These are phyloP conservation scores for Penicillium antarcticum DNA, from an alignment of 495 filamentous ascomycete genomes.

Conservation along the genomic window DNA sequence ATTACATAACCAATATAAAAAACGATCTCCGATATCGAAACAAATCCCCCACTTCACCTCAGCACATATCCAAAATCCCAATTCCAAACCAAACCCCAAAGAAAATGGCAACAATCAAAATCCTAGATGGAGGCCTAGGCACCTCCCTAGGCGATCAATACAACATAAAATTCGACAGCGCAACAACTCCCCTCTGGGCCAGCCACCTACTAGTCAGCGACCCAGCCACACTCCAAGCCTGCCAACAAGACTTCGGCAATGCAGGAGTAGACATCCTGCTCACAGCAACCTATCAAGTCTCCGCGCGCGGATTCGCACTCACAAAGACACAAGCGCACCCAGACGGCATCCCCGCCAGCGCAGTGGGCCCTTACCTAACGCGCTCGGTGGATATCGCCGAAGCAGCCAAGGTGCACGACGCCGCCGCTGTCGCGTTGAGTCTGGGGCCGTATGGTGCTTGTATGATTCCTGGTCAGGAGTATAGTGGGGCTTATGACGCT, in stretches of 20 bases:
- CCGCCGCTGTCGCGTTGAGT: constrained; percentile 42
- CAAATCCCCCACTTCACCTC: constrained; percentile 5
- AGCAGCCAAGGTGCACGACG: constrained; percentile 19
- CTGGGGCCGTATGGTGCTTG: constrained; percentile 64
- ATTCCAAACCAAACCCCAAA: no score
- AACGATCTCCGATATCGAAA: no score
- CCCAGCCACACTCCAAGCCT: constrained; percentile 44
- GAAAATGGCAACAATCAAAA: constrained; percentile 31
- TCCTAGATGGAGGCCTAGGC: constrained; percentile 66
- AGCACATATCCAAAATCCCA: background rate
- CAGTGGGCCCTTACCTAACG: constrained; percentile 20
- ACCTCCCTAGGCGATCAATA: constrained; percentile 60
- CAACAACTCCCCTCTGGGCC: constrained; percentile 60
- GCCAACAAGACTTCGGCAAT: constrained; percentile 50
- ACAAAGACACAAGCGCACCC: constrained; percentile 26
- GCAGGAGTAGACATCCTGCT: constrained; percentile 58
- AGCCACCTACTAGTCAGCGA: constrained; percentile 55
- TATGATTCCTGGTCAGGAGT: constrained; percentile 62
- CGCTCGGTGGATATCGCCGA: constrained; percentile 33
- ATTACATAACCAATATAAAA: no score
- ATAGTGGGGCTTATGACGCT: constrained; percentile 55
- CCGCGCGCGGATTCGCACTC: constrained; percentile 47
- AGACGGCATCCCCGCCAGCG: constrained; percentile 21
- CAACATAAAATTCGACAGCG: constrained; percentile 39
- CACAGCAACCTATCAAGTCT: constrained; percentile 65